A percentile compares a stretch with the other conserved stretches of the same genome.
Evolutionary conservation across 139 green algal species (phyloP).

Genomic region (Raphidocelis subcapitata): DNA sequence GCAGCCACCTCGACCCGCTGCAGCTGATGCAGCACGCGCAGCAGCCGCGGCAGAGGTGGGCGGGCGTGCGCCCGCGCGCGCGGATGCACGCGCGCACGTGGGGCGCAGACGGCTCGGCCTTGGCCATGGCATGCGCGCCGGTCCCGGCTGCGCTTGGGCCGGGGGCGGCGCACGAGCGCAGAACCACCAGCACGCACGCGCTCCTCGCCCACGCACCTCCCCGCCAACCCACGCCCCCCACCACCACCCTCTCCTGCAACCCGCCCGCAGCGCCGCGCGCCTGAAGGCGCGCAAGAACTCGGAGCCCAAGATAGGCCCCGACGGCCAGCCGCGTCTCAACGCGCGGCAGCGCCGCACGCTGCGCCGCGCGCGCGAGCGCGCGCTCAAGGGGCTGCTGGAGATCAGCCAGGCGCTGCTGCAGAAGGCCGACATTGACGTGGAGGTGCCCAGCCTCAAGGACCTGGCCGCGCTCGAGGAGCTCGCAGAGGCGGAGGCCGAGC

Average conservation of each 20-base stretch:
- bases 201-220: neutral
- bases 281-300: constrained; percentile 34
- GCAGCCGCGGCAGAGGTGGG: neutral
- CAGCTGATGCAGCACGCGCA: constrained; percentile 4
- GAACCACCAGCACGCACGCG: neutral
- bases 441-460: constrained; percentile 13
- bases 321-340: constrained; percentile 43
- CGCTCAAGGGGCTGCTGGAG: constrained; percentile 52
- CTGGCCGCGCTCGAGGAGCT: constrained; percentile 20
- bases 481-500: constrained; percentile 17
- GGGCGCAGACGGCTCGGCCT: neutral
- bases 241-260: neutral
- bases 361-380: constrained; percentile 50
- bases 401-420: constrained; percentile 37
- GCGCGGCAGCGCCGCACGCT: constrained; percentile 56
- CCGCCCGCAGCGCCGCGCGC: neutral
- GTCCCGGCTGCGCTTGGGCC: neutral
- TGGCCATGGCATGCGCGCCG: neutral
- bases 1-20: no score
- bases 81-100: no score
- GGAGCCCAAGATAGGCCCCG: constrained; percentile 28
- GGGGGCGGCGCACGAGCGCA: neutral
- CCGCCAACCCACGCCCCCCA: neutral
- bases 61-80: constrained; percentile 1
- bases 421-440: constrained; percentile 23